These are phyloP conservation scores for Boletus sp. DNA, from an alignment of 768 basidiomycete genomes.

Conservation along the genomic window DNA sequence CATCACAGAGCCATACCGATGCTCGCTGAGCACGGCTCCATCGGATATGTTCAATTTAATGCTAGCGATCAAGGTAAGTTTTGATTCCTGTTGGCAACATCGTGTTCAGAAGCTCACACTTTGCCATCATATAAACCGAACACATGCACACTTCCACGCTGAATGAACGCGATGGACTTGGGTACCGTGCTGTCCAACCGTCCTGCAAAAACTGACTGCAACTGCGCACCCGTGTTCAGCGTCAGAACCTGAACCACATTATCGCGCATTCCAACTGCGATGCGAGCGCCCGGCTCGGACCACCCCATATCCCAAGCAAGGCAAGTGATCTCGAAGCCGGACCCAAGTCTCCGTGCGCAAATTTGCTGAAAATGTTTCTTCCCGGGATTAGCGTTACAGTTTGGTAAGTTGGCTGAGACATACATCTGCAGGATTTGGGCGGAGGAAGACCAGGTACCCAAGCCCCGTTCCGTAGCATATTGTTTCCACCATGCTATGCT, in stretches of 20 bases:
- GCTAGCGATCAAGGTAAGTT: background rate
- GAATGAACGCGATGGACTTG: constrained; percentile 1
- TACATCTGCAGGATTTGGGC: background rate
- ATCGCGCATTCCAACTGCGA: constrained; percentile 2
- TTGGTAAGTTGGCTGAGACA: background rate
- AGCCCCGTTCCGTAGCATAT: constrained; percentile 8
- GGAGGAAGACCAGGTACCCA: constrained; percentile 3
- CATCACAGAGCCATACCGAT: constrained; percentile 6
- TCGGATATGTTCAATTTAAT: constrained; percentile 2
- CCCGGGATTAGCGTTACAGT: background rate
- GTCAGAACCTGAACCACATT: constrained; percentile 5
- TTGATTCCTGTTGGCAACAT: background rate
- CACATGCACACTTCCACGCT: background rate
- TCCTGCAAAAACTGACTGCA: constrained; percentile 6
- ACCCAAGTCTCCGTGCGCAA: background rate
- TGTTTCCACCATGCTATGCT: background rate
- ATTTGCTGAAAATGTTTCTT: background rate
- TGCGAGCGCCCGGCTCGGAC: background rate
- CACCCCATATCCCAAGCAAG: background rate
- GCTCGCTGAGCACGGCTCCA: constrained; percentile 1
- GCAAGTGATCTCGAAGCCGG: background rate
- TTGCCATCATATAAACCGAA: constrained; percentile 10
- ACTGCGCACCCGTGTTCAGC: background rate
- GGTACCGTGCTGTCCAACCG: constrained; percentile 1
- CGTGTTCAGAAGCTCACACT: background rate